Conservation (phyloP, 495 filamentous ascomycete genomes). For the Penicillium steckii region DNA sequence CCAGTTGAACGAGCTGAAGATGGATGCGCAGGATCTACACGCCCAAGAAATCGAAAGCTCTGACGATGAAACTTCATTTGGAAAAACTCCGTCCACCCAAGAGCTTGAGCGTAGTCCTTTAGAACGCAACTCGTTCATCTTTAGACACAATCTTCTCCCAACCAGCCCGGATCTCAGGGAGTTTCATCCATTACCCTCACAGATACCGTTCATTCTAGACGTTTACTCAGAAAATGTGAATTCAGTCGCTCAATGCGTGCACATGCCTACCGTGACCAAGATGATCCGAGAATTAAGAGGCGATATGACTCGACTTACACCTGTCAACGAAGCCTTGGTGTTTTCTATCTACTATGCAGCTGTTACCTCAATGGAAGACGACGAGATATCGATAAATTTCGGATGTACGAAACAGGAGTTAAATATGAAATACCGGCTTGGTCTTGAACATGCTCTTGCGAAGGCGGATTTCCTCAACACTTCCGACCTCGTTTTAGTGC, state of each 20-base stretch:
- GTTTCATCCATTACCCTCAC: conserved; percentile 51
- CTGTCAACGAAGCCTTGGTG: conserved; percentile 54
- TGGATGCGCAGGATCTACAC: conserved; percentile 29
- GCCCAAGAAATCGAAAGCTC: conserved; percentile 33
- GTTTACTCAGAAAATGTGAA: conserved; percentile 56
- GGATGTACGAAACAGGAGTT: conserved; percentile 49
- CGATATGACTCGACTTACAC: conserved; percentile 31
- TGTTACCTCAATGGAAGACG: conserved; percentile 55
- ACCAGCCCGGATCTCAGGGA: conserved; percentile 33
- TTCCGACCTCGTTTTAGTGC: conserved; percentile 39
- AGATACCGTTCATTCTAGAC: conserved; percentile 51
- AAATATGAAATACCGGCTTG: conserved; percentile 51
- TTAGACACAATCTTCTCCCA: conserved; percentile 42
- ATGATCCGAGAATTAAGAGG: conserved; percentile 41
- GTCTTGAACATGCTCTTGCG: conserved; percentile 53
- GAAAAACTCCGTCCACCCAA: conserved; percentile 26
- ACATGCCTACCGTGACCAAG: conserved; percentile 51
- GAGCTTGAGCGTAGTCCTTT: conserved; percentile 41
- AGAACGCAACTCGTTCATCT: conserved; percentile 56
- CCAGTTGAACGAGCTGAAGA: conserved; percentile 45
- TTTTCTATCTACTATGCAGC: conserved; percentile 62
- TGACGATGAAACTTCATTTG: conserved; percentile 3
- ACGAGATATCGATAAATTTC: conserved; percentile 50
- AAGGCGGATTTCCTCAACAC: conserved; percentile 51
- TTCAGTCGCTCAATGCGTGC: conserved; percentile 43